phyloP scores from a whole-genome alignment of 805 yeast genomes.

The Brettanomyces naardenensis region DNA sequence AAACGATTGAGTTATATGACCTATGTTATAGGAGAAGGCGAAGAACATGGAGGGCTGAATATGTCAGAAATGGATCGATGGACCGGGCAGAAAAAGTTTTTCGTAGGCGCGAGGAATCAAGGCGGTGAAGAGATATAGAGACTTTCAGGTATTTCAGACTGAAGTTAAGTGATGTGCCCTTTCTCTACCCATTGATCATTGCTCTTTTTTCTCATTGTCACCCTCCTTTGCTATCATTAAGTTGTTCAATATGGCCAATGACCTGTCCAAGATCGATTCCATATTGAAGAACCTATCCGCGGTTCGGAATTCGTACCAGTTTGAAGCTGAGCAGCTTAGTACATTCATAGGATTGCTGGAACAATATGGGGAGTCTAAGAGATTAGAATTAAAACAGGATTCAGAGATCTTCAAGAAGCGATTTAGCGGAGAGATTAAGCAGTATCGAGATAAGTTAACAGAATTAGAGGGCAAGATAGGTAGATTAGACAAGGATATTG shows the following conservation, averaged over 20 bases:
- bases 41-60: too few species aligned
- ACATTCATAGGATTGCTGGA: slow-evolving; percentile 10
- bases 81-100: too few species aligned
- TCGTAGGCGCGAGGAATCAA: too few species aligned
- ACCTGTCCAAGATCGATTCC: slow-evolving; percentile 19
- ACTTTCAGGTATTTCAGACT: too few species aligned
- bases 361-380: slow-evolving; percentile 13
- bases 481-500: slow-evolving; percentile 28
- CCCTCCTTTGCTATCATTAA: too few species aligned
- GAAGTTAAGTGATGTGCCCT: not conserved
- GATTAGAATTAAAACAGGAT: slow-evolving; percentile 10
- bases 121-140: too few species aligned
- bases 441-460: slow-evolving; percentile 7
- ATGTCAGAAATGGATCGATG: too few species aligned
- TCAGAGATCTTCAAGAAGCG: slow-evolving; percentile 15
- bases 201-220: not conserved
- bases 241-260: slow-evolving; percentile 4
- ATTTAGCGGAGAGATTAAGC: slow-evolving; percentile 14
- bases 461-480: slow-evolving; percentile 9
- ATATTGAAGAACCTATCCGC: slow-evolving; percentile 19
- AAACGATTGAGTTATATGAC: too few species aligned
- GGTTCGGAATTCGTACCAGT: slow-evolving; percentile 20
- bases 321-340: slow-evolving; percentile 15
- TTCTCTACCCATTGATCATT: not conserved
- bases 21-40: too few species aligned